Percentiles rank a stretch among this genome's conserved stretches.
phyloP scores from a whole-genome alignment of 1,139 yeast genomes.

The Pneumocystis wakefieldiae region DNA sequence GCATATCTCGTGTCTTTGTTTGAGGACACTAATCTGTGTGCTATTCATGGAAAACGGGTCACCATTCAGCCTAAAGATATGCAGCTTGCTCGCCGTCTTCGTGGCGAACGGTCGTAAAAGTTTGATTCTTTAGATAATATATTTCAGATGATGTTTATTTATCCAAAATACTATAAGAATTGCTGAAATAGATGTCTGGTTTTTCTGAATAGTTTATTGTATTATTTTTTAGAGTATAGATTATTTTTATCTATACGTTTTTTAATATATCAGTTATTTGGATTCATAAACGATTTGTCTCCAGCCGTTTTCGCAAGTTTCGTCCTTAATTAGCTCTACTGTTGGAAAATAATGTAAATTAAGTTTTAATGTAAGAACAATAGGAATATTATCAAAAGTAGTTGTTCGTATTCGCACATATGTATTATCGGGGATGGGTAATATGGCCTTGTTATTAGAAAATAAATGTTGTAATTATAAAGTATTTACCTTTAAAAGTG shows the following conservation, averaged over 20 bases:
- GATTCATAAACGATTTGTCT: background rate
- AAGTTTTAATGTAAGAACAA: slow-evolving; percentile 72
- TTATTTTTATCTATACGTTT: background rate
- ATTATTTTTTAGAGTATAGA: background rate
- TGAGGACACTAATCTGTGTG: slow-evolving; percentile 93
- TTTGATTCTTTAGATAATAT: background rate
- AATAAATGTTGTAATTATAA: background rate
- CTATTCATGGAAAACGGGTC: slow-evolving; percentile 98
- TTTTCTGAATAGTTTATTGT: background rate
- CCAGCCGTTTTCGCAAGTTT: background rate
- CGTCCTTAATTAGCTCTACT: slow-evolving; percentile 34
- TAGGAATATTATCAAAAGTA: slow-evolving; percentile 71
- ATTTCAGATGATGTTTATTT: background rate
- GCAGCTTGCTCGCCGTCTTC: slow-evolving; percentile 97
- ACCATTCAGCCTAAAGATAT: slow-evolving; percentile 98
- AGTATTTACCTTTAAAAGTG: slow-evolving; percentile 33
- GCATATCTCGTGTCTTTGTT: slow-evolving; percentile 83
- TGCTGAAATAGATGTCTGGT: no score
- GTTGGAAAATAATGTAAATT: slow-evolving; percentile 89
- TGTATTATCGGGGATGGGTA: slow-evolving; percentile 56
- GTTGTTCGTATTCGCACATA: slow-evolving; percentile 70
- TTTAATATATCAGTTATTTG: background rate
- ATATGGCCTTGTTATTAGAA: slow-evolving; percentile 30
- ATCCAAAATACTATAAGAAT: background rate
- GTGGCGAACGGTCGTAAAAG: slow-evolving; percentile 45